Evolutionary conservation across 1,284 basidiomycete species (phyloP).

Genomic region (Termitomyces sp.): DNA sequence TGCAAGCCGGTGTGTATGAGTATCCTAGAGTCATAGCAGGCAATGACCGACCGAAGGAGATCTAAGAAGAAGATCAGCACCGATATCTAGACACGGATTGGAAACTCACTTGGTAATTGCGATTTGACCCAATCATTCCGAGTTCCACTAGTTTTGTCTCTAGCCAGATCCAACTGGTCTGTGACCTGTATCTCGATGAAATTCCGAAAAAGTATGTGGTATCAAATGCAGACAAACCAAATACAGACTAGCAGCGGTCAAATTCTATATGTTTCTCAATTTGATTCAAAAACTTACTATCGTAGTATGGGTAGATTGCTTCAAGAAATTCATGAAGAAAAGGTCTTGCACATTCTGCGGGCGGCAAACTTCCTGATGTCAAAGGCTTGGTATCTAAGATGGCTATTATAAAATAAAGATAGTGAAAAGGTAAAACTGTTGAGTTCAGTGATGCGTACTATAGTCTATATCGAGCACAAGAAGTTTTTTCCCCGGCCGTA

Average conservation of each 20-base stretch:
- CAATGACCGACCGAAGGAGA: constrained; percentile 49
- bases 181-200: constrained; percentile 47
- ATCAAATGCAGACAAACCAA: constrained; percentile 43
- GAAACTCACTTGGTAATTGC: constrained; percentile 61
- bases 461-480: constrained; percentile 89
- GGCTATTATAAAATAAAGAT: constrained; percentile 38
- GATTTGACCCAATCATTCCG: constrained; percentile 71
- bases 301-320: constrained; percentile 75
- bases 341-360: constrained; percentile 77
- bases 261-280: not conserved
- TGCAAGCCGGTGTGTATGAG: constrained; percentile 22
- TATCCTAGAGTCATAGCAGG: not conserved
- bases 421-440: constrained; percentile 3
- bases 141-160: constrained; percentile 88
- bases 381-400: constrained; percentile 82
- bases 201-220: not conserved
- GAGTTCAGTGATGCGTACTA: constrained; percentile 40
- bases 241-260: constrained; percentile 52
- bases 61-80: constrained; percentile 30
- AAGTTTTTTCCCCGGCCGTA: constrained; percentile 72
- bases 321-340: constrained; percentile 81
- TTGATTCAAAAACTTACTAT: constrained; percentile 40
- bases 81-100: not conserved
- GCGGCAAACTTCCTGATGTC: constrained; percentile 71
- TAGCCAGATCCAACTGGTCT: constrained; percentile 89